A percentile compares a stretch with the other conserved stretches of the same genome.
Conservation (phyloP, 768 basidiomycete species). For the Amanita pseudoporphyria region DNA sequence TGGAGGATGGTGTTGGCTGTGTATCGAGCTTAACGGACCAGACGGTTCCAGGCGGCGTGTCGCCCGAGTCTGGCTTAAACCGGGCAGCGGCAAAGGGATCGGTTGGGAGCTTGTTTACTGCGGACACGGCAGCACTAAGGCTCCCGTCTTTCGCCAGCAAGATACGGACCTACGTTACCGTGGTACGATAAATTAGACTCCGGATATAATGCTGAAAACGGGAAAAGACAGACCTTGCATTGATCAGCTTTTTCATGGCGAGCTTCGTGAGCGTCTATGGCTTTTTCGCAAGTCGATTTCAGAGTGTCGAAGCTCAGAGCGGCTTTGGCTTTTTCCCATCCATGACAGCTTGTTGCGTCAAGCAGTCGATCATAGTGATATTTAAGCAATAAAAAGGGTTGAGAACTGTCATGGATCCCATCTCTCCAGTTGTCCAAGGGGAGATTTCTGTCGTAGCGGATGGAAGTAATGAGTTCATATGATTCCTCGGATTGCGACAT, state of each 20-base stretch:
- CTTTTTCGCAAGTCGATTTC: conserved; percentile 33
- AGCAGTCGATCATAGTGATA: conserved; percentile 54
- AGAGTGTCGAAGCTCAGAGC: conserved; percentile 31
- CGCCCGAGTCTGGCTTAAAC: conserved; percentile 1
- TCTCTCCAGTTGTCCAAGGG: conserved; percentile 42
- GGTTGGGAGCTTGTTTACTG: conserved; percentile 7
- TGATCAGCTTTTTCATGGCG: neutral
- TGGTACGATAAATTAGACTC: neutral
- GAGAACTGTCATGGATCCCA: conserved; percentile 38
- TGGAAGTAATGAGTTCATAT: conserved; percentile 41
- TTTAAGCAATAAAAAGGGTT: conserved; percentile 50
- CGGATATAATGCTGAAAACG: conserved; percentile 19
- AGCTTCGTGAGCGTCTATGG: conserved; percentile 22
- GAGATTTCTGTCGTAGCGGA: conserved; percentile 48
- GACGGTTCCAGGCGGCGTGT: conserved; percentile 18
- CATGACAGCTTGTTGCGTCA: conserved; percentile 38
- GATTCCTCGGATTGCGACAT: conserved; percentile 8
- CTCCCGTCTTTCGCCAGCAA: conserved; percentile 12
- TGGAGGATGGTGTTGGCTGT: conserved; percentile 38
- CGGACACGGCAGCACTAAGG: conserved; percentile 11
- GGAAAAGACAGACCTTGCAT: neutral
- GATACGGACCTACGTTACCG: conserved; percentile 8
- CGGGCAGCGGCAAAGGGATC: conserved; percentile 12
- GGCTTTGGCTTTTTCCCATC: conserved; percentile 32
- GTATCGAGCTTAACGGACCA: conserved; percentile 47